Percentiles rank a stretch among this genome's conserved stretches.
These are phyloP conservation scores for Hymenotorrendiella dingleyae DNA, from an alignment of 2,329 filamentous ascomycete species.

Conservation along the genomic window DNA sequence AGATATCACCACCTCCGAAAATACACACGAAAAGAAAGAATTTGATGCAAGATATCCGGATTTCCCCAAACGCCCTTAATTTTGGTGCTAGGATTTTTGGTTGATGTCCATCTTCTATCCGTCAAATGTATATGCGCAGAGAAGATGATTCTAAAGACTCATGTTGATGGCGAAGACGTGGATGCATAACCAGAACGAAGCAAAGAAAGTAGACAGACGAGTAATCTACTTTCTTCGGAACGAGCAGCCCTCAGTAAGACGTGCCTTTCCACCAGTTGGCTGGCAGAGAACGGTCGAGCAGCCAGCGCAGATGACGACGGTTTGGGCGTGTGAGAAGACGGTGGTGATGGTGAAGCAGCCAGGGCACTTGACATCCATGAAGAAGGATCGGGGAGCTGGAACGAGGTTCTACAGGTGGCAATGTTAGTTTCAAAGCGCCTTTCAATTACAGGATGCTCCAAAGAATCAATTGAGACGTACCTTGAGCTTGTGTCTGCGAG, in stretches of 20 bases:
- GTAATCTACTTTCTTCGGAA: slow-evolving; percentile 98
- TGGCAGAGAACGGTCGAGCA: slow-evolving; percentile 99
- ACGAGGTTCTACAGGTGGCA: slow-evolving; percentile 67
- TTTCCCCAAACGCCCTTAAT: slow-evolving; percentile 61
- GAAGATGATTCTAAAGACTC: slow-evolving; percentile 24
- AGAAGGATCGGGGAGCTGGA: slow-evolving; percentile 95
- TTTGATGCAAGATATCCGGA: slow-evolving; percentile 79
- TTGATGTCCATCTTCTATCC: slow-evolving; percentile 64
- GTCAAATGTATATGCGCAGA: slow-evolving; percentile 45
- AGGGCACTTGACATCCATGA: slow-evolving; percentile 99
- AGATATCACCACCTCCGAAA: slow-evolving; percentile 31
- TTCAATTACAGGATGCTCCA: slow-evolving; percentile 3
- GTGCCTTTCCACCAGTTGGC: slow-evolving; percentile 97
- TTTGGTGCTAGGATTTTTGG: slow-evolving; percentile 49
- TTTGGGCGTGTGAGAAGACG: slow-evolving; percentile 99
- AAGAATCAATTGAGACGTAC: slow-evolving; percentile 45
- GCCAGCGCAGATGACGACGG: slow-evolving; percentile 98
- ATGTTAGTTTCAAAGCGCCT: slow-evolving; percentile 16
- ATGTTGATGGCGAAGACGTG: slow-evolving; percentile 25
- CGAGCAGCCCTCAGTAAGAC: slow-evolving; percentile 99
- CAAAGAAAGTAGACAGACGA: slow-evolving; percentile 38
- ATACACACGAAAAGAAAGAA: slow-evolving; percentile 30
- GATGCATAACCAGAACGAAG: slow-evolving; percentile 25
- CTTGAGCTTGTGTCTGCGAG: slow-evolving; percentile 99
- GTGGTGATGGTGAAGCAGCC: slow-evolving; percentile 99